A percentile compares a stretch with the other conserved stretches of the same genome.
Conservation (phyloP, 2,329 filamentous ascomycete species). For the Sporothrix brunneoviolacea region DNA sequence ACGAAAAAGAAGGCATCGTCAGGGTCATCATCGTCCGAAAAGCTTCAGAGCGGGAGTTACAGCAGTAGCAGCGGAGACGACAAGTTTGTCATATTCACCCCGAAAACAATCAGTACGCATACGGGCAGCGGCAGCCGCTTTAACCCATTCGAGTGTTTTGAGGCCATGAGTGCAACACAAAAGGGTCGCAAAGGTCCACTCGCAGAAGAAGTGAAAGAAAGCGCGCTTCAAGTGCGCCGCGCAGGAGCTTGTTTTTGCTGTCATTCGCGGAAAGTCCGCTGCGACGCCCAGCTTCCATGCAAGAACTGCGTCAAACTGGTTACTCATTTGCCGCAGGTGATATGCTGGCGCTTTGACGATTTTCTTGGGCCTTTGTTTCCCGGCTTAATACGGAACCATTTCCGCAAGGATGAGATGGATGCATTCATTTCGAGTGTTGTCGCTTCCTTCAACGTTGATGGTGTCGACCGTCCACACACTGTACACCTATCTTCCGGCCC, state of each 20-base stretch:
- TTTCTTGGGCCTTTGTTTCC: slow-evolving; percentile 48
- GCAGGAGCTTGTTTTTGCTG: slow-evolving; percentile 54
- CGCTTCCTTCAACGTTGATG: slow-evolving; percentile 35
- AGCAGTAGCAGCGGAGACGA: slow-evolving; percentile 25
- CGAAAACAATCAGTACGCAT: slow-evolving; percentile 45
- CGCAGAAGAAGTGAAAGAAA: slow-evolving; percentile 47
- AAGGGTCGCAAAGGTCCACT: slow-evolving; percentile 51
- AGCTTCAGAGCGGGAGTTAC: slow-evolving; percentile 9
- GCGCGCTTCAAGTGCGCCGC: slow-evolving; percentile 47
- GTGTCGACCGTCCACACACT: slow-evolving; percentile 36
- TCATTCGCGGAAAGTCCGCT: slow-evolving; percentile 53
- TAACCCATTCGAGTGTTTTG: slow-evolving; percentile 50
- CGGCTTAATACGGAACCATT: slow-evolving; percentile 43
- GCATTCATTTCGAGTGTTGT: slow-evolving; percentile 45
- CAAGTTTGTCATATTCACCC: slow-evolving; percentile 51
- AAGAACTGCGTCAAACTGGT: slow-evolving; percentile 50
- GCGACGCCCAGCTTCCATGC: slow-evolving; percentile 49
- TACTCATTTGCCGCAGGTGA: slow-evolving; percentile 42
- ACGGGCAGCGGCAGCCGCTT: slow-evolving; percentile 33
- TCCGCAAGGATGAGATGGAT: slow-evolving; percentile 43
- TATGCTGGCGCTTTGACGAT: slow-evolving; percentile 55
- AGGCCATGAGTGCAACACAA: slow-evolving; percentile 45
- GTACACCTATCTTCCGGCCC: slow-evolving; percentile 44
- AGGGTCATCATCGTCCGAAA: slow-evolving; percentile 13
- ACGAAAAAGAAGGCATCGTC: slow-evolving; percentile 37